Conservation (phyloP, 2,329 filamentous ascomycete genomes). For the Penicillium occitanis region DNA sequence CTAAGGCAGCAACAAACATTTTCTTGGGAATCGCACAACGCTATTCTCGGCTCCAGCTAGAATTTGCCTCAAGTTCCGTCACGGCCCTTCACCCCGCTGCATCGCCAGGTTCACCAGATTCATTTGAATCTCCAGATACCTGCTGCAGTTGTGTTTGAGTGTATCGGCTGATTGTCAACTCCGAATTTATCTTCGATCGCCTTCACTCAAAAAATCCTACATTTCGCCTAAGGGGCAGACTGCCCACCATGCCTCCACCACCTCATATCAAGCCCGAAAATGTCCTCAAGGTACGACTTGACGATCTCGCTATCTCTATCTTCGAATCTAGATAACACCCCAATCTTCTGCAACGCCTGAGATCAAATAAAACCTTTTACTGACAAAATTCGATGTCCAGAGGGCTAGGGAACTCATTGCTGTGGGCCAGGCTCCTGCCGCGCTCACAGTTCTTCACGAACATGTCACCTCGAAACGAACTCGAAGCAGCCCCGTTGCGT, state of each 20-base stretch:
- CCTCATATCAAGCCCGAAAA: constrained; percentile 98
- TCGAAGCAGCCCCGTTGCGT: constrained; percentile 93
- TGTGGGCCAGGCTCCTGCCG: constrained; percentile 88
- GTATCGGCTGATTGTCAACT: constrained; percentile 1
- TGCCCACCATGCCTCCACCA: constrained; percentile 79
- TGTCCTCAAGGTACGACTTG: constrained; percentile 72
- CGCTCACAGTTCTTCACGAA: constrained; percentile 93
- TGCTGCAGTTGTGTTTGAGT: not conserved
- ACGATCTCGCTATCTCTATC: constrained; percentile 10
- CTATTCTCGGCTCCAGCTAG: constrained; percentile 17
- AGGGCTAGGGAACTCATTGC: constrained; percentile 98
- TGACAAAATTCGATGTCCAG: constrained; percentile 39
- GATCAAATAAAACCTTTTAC: constrained; percentile 3
- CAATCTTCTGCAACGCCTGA: not conserved
- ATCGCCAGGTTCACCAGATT: constrained; percentile 18
- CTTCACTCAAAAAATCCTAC: constrained; percentile 9
- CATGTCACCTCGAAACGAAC: constrained; percentile 98
- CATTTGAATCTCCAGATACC: constrained; percentile 14
- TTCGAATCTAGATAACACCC: not conserved
- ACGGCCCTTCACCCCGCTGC: constrained; percentile 21
- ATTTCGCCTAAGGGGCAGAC: constrained; percentile 32
- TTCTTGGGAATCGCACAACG: constrained; percentile 21
- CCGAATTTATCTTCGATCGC: constrained; percentile 1
- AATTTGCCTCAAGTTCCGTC: constrained; percentile 21
- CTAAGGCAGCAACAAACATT: constrained; percentile 10